phyloP scores from a whole-genome alignment of 106 monocot species.

The Dioscorea dumetorum region DNA sequence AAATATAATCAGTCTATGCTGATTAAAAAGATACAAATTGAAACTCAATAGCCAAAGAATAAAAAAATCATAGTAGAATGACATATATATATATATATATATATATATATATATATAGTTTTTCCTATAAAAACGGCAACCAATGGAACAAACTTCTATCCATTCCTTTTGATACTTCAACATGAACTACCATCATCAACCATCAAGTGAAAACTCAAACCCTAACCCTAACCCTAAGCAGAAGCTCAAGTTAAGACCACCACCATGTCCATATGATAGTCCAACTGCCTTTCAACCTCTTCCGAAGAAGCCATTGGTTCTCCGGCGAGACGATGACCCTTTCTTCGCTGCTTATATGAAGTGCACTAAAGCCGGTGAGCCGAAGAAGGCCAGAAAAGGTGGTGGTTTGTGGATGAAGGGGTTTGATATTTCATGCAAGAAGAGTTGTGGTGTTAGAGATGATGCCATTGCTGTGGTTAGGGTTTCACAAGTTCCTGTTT shows the following conservation, averaged over 20 bases:
- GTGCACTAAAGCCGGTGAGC: neutral
- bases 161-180: too few relatives aligned
- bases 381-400: neutral
- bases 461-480: conserved; percentile 17
- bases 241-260: neutral
- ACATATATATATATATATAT: too few relatives aligned
- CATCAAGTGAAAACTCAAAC: too few relatives aligned
- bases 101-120: too few relatives aligned
- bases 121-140: too few relatives aligned
- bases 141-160: too few relatives aligned
- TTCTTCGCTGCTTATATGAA: neutral
- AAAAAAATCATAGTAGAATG: too few relatives aligned
- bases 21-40: too few relatives aligned
- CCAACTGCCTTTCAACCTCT: neutral
- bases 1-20: too few relatives aligned
- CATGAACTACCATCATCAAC: too few relatives aligned
- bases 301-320: neutral
- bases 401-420: neutral
- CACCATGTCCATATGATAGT: neutral
- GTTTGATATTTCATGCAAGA: conserved; percentile 20
- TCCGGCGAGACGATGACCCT: neutral
- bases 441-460: conserved; percentile 7
- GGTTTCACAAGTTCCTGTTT: conserved; percentile 8
- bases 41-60: too few relatives aligned
- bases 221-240: too few relatives aligned